Evolutionary conservation across 2,329 filamentous ascomycete genomes (phyloP).

Genomic region (Myrmaecium sp.): DNA sequence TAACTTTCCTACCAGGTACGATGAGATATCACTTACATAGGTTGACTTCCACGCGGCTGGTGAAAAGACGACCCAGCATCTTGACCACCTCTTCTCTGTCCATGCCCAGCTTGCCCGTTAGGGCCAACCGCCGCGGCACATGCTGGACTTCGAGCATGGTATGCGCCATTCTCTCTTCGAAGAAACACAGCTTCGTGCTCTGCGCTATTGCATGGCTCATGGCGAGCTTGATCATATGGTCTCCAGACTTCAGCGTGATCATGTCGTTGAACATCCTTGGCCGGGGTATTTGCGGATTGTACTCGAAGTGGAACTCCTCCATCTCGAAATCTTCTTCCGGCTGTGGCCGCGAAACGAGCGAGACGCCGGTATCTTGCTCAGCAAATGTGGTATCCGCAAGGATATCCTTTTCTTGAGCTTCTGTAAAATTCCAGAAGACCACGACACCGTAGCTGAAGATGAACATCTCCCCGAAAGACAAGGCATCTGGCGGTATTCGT

Average conservation of each 20-base stretch:
- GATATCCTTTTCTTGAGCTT: conserved; percentile 90
- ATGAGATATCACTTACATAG: conserved; percentile 50
- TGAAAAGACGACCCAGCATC: conserved; percentile 80
- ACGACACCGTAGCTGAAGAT: conserved; percentile 95
- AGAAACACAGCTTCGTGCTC: conserved; percentile 89
- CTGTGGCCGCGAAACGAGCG: conserved; percentile 62
- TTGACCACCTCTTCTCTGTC: conserved; percentile 80
- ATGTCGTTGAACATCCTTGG: conserved; percentile 97
- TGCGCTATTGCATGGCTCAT: conserved; percentile 97
- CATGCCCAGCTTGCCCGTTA: conserved; percentile 85
- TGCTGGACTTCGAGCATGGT: conserved; percentile 90
- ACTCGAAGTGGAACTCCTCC: conserved; percentile 97
- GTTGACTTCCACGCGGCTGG: conserved; percentile 90
- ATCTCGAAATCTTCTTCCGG: conserved; percentile 88
- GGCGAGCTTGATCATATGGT: conserved; percentile 97
- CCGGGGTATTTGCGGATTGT: conserved; percentile 68
- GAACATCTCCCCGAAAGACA: conserved; percentile 86
- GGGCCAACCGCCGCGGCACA: conserved; percentile 72
- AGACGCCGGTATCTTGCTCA: conserved; percentile 44
- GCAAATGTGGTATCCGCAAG: conserved; percentile 89
- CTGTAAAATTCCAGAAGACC: conserved; percentile 98
- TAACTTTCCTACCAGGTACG: conserved; percentile 1
- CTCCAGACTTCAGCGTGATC: conserved; percentile 86
- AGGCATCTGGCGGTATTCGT: conserved; percentile 50
- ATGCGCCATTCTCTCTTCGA: conserved; percentile 87